phyloP scores from a whole-genome alignment of 805 yeast genomes.

The Pichia nakasei region DNA sequence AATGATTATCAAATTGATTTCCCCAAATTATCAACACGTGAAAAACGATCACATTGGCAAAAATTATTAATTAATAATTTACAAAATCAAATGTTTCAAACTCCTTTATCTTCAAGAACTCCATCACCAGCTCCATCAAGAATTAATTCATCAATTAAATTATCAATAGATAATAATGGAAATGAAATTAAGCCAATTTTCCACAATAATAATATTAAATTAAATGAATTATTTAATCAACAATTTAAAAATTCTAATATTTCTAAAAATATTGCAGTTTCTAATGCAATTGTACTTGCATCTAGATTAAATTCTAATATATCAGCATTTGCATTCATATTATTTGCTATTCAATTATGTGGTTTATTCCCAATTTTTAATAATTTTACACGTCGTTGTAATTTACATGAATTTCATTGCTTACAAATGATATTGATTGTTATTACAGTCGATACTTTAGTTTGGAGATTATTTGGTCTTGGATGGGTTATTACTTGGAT shows the following conservation, averaged over 20 bases:
- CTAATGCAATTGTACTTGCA: slow-evolving; percentile 83
- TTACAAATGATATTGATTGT: slow-evolving; percentile 24
- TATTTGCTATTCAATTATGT: slow-evolving; percentile 61
- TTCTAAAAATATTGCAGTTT: slow-evolving; percentile 73
- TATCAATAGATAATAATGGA: not conserved
- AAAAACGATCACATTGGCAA: slow-evolving; percentile 6
- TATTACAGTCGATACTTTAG: slow-evolving; percentile 25
- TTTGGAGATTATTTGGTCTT: slow-evolving; percentile 32
- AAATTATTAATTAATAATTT: slow-evolving; percentile 1
- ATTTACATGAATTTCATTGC: slow-evolving; percentile 25
- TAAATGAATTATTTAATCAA: not conserved
- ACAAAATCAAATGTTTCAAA: not conserved
- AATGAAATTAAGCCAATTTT: not conserved
- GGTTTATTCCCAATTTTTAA: slow-evolving; percentile 68
- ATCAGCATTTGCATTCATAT: slow-evolving; percentile 75
- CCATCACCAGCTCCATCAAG: not conserved
- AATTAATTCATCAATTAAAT: not conserved
- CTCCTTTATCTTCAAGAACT: not conserved
- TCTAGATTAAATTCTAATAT: slow-evolving; percentile 71
- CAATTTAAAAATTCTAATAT: slow-evolving; percentile 37
- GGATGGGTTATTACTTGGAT: slow-evolving; percentile 42
- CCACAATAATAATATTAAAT: not conserved
- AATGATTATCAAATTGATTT: slow-evolving; percentile 58
- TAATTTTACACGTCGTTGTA: slow-evolving; percentile 42
- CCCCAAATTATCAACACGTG: slow-evolving; percentile 8